These are phyloP conservation scores for Dioszegia crocea DNA, from an alignment of 768 basidiomycete genomes.

Conservation along the genomic window DNA sequence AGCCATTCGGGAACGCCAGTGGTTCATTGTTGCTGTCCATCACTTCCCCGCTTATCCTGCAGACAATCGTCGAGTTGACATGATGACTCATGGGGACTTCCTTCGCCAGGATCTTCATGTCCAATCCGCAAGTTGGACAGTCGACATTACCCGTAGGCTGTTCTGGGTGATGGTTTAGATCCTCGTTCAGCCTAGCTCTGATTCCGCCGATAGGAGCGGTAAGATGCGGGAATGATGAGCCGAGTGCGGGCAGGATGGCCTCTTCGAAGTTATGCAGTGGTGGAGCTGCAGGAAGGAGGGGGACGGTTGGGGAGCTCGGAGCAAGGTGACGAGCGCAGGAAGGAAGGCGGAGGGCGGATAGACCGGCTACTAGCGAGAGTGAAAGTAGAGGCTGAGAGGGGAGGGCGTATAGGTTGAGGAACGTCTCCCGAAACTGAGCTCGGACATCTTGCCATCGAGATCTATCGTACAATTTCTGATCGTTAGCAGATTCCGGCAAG, in stretches of 20 bases:
- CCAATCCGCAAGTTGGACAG: conserved; percentile 85
- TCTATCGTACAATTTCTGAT: conserved; percentile 74
- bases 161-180: conserved; percentile 38
- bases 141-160: conserved; percentile 50
- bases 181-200: conserved; percentile 4
- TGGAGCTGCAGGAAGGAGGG: conserved; percentile 35
- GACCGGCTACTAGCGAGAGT: conserved; percentile 83
- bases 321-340: conserved; percentile 59
- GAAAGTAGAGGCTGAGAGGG: conserved; percentile 82
- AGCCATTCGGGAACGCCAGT: conserved; percentile 82
- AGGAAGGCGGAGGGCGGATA: conserved; percentile 83
- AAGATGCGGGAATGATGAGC: conserved; percentile 11
- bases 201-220: conserved; percentile 20
- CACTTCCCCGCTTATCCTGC: conserved; percentile 80
- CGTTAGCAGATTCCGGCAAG: not conserved
- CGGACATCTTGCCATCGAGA: conserved; percentile 72
- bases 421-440: conserved; percentile 74
- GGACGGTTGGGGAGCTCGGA: conserved; percentile 14
- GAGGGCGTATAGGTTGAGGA: conserved; percentile 80
- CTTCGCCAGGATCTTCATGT: conserved; percentile 68
- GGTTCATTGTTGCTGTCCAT: conserved; percentile 94
- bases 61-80: conserved; percentile 91
- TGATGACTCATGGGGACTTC: conserved; percentile 92
- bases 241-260: conserved; percentile 10
- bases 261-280: conserved; percentile 42